Base-by-base conservation (phyloP, 164 flowering plant genomes). In the Umbellularia californica region DNA sequence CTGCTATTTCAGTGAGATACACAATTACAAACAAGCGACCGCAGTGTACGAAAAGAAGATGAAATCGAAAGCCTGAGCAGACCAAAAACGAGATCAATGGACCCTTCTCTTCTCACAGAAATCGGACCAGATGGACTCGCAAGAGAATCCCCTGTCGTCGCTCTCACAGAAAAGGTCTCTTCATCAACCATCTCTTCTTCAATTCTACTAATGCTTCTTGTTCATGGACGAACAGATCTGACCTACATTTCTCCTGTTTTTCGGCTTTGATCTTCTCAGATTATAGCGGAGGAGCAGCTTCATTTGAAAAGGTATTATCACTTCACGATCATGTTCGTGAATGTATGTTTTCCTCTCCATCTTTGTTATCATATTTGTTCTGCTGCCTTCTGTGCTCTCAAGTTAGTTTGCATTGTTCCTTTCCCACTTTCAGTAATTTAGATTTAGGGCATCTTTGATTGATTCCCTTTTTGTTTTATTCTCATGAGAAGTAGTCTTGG, bases 51-150 rank as follows among this genome's bases (percentile, higher is more conserved):
- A 4, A 55, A 14, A 5, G n/a, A 55, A 14, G n/a, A 55, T 17
- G 60, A 55, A 55, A 55, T 55, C 60, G 5, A 55, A 20, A 5
- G 19, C 60, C n/a, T 55, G 20, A 55, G n/a, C 60, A 55, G 60
- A 55, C 9, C 1, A 41, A 41, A 0, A 41, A 20, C 17, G 60
- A 55, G 19, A 14, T 55, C 17, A 20, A 72, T 73, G n/a, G 77
- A 82, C 71, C 82, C 87, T 41, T 81, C 87, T 25, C 83, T 89
- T 69, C 75, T 75, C 55, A 87, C 95, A 7, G 97, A 92, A 88
- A 94, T 96, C 83, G 98, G 99, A 55, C 94, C 99, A 58, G 99
- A 96, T 70, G 99, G 99, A 33, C 86, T 96, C 19, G 72, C 90
- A 0, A 71, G 90, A 69, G 99, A 96, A 84, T 82, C 93, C 22